Evolutionary conservation across 1,139 yeast species (phyloP).

Genomic region (Arxiozyma telluris): DNA sequence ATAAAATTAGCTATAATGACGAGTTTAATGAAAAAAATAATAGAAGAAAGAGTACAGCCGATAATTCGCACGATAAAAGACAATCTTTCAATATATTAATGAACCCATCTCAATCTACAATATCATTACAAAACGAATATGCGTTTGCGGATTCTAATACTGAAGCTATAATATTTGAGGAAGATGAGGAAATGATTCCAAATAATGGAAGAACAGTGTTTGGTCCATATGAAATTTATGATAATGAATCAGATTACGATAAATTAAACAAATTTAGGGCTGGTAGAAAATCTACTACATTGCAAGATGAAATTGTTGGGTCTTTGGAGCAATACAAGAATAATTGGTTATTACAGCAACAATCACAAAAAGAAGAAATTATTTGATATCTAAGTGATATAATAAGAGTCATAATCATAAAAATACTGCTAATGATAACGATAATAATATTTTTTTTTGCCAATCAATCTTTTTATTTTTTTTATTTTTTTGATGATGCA

Average conservation of each 20-base stretch:
- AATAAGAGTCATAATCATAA: not conserved
- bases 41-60: not conserved
- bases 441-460: not conserved
- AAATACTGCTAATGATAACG: not conserved
- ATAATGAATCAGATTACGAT: slow-evolving; percentile 6
- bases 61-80: not conserved
- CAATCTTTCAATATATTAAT: slow-evolving; percentile 6
- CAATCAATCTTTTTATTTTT: not conserved
- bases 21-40: not conserved
- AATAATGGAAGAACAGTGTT: slow-evolving; percentile 17
- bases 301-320: slow-evolving; percentile 29
- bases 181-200: slow-evolving; percentile 17
- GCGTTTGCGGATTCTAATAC: slow-evolving; percentile 23
- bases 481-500: not conserved
- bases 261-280: slow-evolving; percentile 4
- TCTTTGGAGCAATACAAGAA: slow-evolving; percentile 31
- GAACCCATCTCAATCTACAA: slow-evolving; percentile 22
- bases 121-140: slow-evolving; percentile 24
- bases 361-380: slow-evolving; percentile 21
- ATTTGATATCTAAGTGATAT: not conserved
- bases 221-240: slow-evolving; percentile 26
- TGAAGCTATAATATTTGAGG: slow-evolving; percentile 29
- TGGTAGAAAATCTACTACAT: slow-evolving; percentile 25
- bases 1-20: slow-evolving; percentile 14
- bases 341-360: slow-evolving; percentile 30